Evolutionary conservation across 1,284 basidiomycete species (phyloP), one percentile per base, ranked within the genome.

Genomic region (Moesziomyces globuligerus): DNA sequence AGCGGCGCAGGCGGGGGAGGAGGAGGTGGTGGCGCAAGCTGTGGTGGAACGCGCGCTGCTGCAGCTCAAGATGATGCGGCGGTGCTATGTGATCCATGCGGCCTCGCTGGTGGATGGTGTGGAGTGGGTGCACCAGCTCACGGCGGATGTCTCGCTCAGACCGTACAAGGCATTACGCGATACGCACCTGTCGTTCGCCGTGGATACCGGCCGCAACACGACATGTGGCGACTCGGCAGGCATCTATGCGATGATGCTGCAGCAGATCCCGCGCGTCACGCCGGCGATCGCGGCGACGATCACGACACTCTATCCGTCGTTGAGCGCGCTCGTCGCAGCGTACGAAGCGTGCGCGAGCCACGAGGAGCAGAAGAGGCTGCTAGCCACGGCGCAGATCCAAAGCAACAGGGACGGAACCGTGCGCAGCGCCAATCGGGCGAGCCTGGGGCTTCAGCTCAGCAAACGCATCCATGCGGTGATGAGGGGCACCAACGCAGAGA

Each of bases 161-260:
- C 69, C 69, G 13, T 72, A 66, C 62, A 72, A 72, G 37, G 57
- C 54, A 3, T 48, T 72, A 13, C 62, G 69, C 25, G 57, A 66
- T 20, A 57, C 54, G 20, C 57, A 66, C 29, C 59, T 72, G n/a
- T 62, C 57, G 5, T 72, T 72, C 23, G 49, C 62, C 18, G 69
- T 66, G 44, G 62, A 72, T 24, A 60, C 56, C 4, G 56, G 67
- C 3, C 61, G 68, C 34, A 61, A 66, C 54, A 66, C 61, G 40
- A 61, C 57, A 23, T 52, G 53, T 1, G 53, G 44, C 15, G 55
- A 53, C 17, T 45, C 48, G 1, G 25, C 53, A 4, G 40, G 29
- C 3, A 61, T 65, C 24, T 71, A 55, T 37, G 9, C 39, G 10
- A 49, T 61, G 68, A 71, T 71, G 68, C 54, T 71, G 1, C 53